A percentile compares a stretch with the other conserved stretches of the same genome.
Conservation (phyloP, 805 yeast species). For the Priceomyces medius region DNA sequence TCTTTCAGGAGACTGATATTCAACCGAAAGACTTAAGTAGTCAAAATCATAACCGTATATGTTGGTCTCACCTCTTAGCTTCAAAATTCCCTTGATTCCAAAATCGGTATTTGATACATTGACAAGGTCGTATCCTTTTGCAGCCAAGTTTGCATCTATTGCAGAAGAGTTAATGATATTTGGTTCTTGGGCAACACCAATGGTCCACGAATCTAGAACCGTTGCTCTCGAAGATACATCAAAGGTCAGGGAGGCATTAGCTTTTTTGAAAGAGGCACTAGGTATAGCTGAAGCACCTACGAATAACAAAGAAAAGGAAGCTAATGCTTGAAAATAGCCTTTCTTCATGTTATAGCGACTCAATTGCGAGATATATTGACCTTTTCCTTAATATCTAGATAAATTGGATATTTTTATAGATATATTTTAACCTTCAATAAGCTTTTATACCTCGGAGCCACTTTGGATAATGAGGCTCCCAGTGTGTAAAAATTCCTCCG, state of each 20-base stretch:
- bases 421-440: no score
- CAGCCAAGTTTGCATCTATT: conserved; percentile 20
- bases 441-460: no score
- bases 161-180: conserved; percentile 18
- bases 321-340: background rate
- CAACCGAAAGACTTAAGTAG: conserved; percentile 18
- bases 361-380: no score
- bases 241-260: background rate
- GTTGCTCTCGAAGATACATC: conserved; percentile 4
- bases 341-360: no score
- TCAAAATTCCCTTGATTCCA: conserved; percentile 16
- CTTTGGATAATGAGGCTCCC: no score
- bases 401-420: no score
- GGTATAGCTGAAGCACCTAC: background rate
- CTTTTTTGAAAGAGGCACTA: background rate
- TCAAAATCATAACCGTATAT: conserved; percentile 24
- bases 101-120: conserved; percentile 9
- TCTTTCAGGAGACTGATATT: conserved; percentile 16
- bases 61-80: conserved; percentile 18
- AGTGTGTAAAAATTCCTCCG: no score
- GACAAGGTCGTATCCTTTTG: conserved; percentile 18
- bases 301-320: background rate
- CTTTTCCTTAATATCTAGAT: no score
- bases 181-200: conserved; percentile 18
- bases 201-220: conserved; percentile 3